Evolutionary conservation across 108 stramenopile species (phyloP), one percentile per base, ranked within the genome.

Genomic region (Epithemia pelagica): DNA sequence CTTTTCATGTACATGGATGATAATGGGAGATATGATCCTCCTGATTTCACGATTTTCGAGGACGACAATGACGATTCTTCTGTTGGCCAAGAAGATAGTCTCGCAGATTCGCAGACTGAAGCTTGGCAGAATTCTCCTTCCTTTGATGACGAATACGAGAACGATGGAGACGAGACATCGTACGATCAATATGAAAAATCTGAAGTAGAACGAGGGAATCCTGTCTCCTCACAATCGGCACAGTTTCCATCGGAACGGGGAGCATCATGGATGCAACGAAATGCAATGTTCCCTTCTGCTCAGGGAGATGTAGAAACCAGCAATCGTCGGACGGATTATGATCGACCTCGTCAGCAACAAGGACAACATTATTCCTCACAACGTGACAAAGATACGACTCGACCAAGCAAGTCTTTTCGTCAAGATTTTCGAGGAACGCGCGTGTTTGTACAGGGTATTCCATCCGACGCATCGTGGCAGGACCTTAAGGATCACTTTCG

Each of bases 401-500:
- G 10, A 46, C 5, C 37, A 15, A 15, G 37, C 37, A 46, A 46
- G 37, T 46, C 60, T 24, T 75, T 75, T 65, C 78, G 78, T 22
- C 32, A 75, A 60, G 74, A 89, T 61, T 89, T 89, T 72, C 82
- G 79, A 30, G 78, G 74, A 27, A 89, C 88, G 24, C 68, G 91
- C 62, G 91, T 92, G 10, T 92, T 92, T 76, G 88, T 92, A 23
- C 82, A 86, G 59, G 81, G 81, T 20, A 68, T 92, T 55, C 88
- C 91, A 28, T 52, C 62, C 10, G 71, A 86, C 52, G 77, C 77
- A 2, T 69, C 73, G 25, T 92, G 91, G 91, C 78, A 92, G 78
- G 86, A 86, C 62, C 71, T 91, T 71, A 90, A 92, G 74, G 88
- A 92, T 74, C 91, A 92, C 66, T 92, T 92, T 58, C 66, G 73